These are phyloP conservation scores for Phaseolus coccineus DNA, from an alignment of 331 rosid species.

Conservation along the genomic window DNA sequence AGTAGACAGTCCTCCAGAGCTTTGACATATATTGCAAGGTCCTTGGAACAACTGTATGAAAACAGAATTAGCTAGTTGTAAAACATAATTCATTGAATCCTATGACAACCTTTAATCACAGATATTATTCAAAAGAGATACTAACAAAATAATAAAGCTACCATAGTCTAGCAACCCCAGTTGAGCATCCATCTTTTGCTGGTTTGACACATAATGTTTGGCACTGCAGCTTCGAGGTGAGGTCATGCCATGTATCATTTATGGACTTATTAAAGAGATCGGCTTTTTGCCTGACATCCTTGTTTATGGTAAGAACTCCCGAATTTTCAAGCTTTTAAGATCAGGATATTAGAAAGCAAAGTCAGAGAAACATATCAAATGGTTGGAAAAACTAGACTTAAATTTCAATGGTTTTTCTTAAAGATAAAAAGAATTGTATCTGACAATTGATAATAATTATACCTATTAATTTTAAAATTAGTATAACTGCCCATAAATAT, in stretches of 20 bases:
- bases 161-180: conserved; percentile 97
- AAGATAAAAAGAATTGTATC: not conserved
- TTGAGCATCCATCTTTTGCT: conserved; percentile 95
- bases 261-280: conserved; percentile 59
- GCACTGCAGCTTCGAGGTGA: conserved; percentile 74
- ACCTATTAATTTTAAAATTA: not conserved
- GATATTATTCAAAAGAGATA: conserved; percentile 17
- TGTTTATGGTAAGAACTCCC: conserved; percentile 88
- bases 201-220: conserved; percentile 93
- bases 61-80: conserved; percentile 30
- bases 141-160: conserved; percentile 48
- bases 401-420: not conserved
- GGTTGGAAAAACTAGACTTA: not conserved
- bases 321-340: conserved; percentile 64
- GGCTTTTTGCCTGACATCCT: conserved; percentile 64
- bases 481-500: not conserved
- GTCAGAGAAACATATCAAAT: conserved; percentile 32
- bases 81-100: conserved; percentile 1
- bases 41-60: conserved; percentile 72
- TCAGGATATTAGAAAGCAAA: conserved; percentile 37
- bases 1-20: conserved; percentile 71
- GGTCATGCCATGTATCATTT: conserved; percentile 73
- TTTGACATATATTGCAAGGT: conserved; percentile 72
- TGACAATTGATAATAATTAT: not conserved
- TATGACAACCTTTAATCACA: not conserved